Evolutionary conservation across 1,284 basidiomycete species (phyloP), one percentile per base, ranked within the genome.

Genomic region (Ustilago xerochloae): DNA sequence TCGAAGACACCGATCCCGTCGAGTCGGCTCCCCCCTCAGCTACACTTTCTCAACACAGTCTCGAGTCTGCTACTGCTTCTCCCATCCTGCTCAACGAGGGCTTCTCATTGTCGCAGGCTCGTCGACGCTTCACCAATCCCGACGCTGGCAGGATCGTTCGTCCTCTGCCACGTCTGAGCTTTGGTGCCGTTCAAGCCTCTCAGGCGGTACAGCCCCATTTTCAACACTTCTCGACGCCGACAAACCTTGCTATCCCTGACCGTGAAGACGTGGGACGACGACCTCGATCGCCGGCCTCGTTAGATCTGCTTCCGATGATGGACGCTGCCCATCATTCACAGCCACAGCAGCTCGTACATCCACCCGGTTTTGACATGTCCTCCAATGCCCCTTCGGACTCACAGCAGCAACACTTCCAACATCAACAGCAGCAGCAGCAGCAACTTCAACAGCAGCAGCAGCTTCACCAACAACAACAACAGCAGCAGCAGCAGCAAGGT

Each of bases 101-200:
- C 47, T 60, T 63, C 45, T 50, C 55, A 16, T 35, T 49, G 6
- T 35, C 56, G 7, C 55, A 56, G 10, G 43, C 43, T 46, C 60
- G 66, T 36, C 66, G 66, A 4, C 66, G 66, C 35, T 69, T 69
- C 52, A 69, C 66, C 32, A 63, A 69, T 29, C 56, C 66, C 2
- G 66, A 69, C 57, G 48, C 52, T 15, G 38, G 26, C 20, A 51
- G 36, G 24, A 55, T 38, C 33, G 15, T 12, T 26, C 61, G 61
- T 26, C 43, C 60, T 12, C 50, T 53, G n/a, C 61, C 61, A 8
- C 60, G 61, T 12, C 53, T 63, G 16, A 69, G 66, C 52, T 69
- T 69, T n/a, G 66, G 66, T 13, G 66, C 60, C 15, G 38, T 49
- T 22, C 56, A 59, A 39, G n/a, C 46, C 18, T 29, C 66, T 3